Conservation (phyloP, 495 filamentous ascomycete species). For the Rusavskia elegans region DNA sequence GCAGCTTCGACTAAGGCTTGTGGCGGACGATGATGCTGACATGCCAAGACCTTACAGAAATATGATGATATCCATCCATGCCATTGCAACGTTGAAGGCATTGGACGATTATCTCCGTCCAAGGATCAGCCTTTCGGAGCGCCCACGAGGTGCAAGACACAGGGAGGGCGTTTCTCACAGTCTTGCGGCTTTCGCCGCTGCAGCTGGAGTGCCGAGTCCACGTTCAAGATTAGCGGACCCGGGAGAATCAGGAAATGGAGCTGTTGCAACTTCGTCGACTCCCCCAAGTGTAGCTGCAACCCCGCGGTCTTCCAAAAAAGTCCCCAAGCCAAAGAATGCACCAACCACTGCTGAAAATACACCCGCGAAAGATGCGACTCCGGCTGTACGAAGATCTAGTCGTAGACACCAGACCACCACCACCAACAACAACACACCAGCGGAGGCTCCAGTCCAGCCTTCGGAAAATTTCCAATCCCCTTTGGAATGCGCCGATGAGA, state of each 20-base stretch:
- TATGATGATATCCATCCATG: constrained; percentile 96
- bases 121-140: constrained; percentile 69
- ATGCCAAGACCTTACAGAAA: constrained; percentile 74
- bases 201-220: constrained; percentile 37
- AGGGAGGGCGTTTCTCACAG: constrained; percentile 52
- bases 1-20: constrained; percentile 76
- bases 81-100: constrained; percentile 94
- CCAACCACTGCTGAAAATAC: constrained; percentile 13
- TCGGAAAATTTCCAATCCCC: constrained; percentile 29
- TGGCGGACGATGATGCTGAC: constrained; percentile 79
- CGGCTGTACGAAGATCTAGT: constrained; percentile 33
- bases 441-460: constrained; percentile 30
- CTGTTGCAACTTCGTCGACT: constrained; percentile 17
- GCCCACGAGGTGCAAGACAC: constrained; percentile 49
- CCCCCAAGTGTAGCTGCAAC: constrained; percentile 8
- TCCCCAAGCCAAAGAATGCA: constrained; percentile 18
- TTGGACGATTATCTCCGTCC: constrained; percentile 93
- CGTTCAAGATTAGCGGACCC: constrained; percentile 18
- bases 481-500: constrained; percentile 90
- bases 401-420: constrained; percentile 36
- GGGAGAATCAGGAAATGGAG: constrained; percentile 14
- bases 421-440: constrained; percentile 25
- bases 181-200: constrained; percentile 67
- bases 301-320: constrained; percentile 14
- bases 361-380: constrained; percentile 27